A percentile compares a stretch with the other conserved stretches of the same genome.
Evolutionary conservation across 257 asterid species (phyloP).

Genomic region (Verbena officinalis): DNA sequence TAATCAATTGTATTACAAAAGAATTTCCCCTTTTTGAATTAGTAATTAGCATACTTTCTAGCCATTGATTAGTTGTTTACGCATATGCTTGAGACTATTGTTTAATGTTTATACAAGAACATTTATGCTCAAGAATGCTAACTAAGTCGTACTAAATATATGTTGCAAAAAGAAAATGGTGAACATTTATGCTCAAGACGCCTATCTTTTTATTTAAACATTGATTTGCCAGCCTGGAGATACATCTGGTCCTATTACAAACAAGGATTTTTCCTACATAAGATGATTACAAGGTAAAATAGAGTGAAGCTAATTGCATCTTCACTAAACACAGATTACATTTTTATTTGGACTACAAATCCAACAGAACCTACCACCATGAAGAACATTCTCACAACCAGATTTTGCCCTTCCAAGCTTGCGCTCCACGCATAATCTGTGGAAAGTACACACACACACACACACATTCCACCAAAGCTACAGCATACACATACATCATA

Average conservation of each 20-base stretch:
- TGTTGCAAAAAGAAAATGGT: no score
- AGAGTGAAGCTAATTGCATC: conserved; percentile 10
- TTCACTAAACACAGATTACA: conserved; percentile 18
- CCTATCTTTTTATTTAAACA: no score
- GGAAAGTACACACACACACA: conserved; percentile 32
- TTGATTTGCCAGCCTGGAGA: background rate
- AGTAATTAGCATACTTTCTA: no score
- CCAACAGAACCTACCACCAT: conserved; percentile 25
- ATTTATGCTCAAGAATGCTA: no score
- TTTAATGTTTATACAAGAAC: no score
- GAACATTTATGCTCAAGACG: no score
- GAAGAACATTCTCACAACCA: conserved; percentile 27
- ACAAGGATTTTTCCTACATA: conserved; percentile 8
- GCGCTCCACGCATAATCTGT: conserved; percentile 63
- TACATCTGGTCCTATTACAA: conserved; percentile 5
- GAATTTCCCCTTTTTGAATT: no score
- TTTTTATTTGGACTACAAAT: conserved; percentile 33
- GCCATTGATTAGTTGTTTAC: no score
- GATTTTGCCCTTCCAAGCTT: conserved; percentile 59
- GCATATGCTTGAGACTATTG: no score
- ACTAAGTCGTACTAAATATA: no score
- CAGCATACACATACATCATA: conserved; percentile 35
- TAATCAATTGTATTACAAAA: no score
- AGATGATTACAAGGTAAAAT: conserved; percentile 13
- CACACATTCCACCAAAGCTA: conserved; percentile 41